Percentiles rank a stretch among this genome's conserved stretches.
Evolutionary conservation across 1,139 yeast genomes (phyloP).

Genomic region (Suhomyces maxii): DNA sequence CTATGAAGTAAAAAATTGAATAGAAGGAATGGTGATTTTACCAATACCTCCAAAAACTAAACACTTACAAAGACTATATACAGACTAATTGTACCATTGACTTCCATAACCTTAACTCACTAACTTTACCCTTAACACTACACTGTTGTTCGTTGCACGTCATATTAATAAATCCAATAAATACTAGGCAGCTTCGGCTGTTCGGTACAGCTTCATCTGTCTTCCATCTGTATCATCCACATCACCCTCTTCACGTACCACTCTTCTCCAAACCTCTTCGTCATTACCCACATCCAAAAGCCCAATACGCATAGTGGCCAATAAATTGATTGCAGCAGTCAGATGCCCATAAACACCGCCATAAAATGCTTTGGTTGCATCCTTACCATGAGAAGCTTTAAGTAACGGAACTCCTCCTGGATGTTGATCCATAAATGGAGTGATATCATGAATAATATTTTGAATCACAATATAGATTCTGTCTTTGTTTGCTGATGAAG

Average conservation of each 20-base stretch:
- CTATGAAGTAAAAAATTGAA: too few species aligned
- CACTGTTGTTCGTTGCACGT: background rate
- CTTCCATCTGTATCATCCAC: constrained; percentile 27
- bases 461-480: constrained; percentile 46
- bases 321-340: constrained; percentile 67
- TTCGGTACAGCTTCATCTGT: constrained; percentile 28
- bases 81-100: background rate
- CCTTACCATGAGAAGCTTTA: constrained; percentile 65
- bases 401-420: constrained; percentile 70
- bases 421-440: constrained; percentile 71
- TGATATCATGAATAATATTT: constrained; percentile 69
- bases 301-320: constrained; percentile 77
- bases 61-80: background rate
- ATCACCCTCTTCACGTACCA: constrained; percentile 44
- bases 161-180: too few species aligned
- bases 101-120: background rate
- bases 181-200: constrained; percentile 49
- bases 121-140: background rate
- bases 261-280: constrained; percentile 75
- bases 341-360: constrained; percentile 78
- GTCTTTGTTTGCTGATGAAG: constrained; percentile 37
- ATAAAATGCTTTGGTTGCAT: constrained; percentile 69
- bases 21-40: too few species aligned
- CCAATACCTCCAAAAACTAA: too few species aligned
- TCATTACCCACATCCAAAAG: constrained; percentile 78